Base-by-base conservation (phyloP, 1,284 basidiomycete species). In the Limonomyces culmigenus region DNA sequence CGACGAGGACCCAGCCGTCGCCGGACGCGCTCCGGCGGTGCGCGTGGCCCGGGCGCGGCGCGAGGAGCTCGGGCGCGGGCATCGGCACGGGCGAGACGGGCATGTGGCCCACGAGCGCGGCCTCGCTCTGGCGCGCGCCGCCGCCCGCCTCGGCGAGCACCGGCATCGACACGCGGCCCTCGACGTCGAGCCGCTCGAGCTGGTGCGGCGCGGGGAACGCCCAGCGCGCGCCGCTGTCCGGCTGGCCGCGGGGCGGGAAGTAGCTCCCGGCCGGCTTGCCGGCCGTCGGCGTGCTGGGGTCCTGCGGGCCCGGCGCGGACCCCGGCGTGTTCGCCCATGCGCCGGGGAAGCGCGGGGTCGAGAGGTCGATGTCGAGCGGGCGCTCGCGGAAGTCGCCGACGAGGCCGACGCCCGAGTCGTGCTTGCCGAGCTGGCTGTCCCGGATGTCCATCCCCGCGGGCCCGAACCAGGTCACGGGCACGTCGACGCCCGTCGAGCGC, bases 1-100 rank as follows among this genome's bases (percentile, higher is more conserved):
- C 74, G 31, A 77, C 66, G 33, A 78, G 51, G 3, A 77, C 74
- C 74, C 74, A 77, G 37, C 74, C 66, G 33, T 54, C 46, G 37
- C 56, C 43, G 41, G 39, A 19, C 43, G 45, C 12, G 39, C 44
- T 38, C 25, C 25, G 10, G 21, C 29, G 19, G 34, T 33, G 6
- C 39, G 33, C 17, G 41, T 36, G 25, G 35, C 16, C 18, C 18
- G 21, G 19, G 15, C 21, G 18, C 27, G 34, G 23, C 31, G 19
- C 20, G n/a, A 8, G 23, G 23, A 25, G 14, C 20, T 30, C 19
- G 5, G 27, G 6, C 30, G 30, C 33, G 27, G 15, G 23, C 21
- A 19, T 3, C 14, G 18, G 8, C 32, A 33, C 18, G 16, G 27
- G 13, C 11, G 35, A 10, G 29, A 17, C 25, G 39, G 41, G 40